Conservation (phyloP, 768 basidiomycete species). For the Leccinum subtestaceum region DNA sequence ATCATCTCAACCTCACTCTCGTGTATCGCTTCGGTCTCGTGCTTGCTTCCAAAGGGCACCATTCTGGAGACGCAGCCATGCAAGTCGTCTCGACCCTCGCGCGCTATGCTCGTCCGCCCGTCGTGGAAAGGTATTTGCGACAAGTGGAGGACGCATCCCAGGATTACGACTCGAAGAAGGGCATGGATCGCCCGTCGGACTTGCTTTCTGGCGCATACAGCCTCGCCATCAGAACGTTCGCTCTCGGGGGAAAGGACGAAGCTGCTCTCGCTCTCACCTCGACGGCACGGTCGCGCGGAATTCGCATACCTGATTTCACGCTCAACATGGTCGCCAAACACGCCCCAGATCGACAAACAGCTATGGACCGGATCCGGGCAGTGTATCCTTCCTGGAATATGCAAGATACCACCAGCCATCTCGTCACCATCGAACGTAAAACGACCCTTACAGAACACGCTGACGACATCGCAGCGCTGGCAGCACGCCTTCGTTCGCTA, state of each 20-base stretch:
- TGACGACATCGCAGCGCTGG: conserved; percentile 11
- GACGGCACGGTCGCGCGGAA: conserved; percentile 25
- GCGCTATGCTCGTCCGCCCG: no score
- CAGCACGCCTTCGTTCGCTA: conserved; percentile 24
- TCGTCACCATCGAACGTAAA: no score
- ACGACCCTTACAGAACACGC: no score
- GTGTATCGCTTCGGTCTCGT: conserved; percentile 26
- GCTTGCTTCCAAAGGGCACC: conserved; percentile 48
- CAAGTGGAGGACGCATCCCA: no score
- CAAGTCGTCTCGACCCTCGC: no score
- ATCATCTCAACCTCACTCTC: conserved; percentile 34
- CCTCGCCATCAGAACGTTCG: conserved; percentile 42
- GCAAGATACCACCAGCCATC: no score
- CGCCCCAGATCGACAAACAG: neutral
- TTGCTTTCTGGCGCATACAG: conserved; percentile 28
- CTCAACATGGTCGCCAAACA: conserved; percentile 34
- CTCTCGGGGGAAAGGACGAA: conserved; percentile 35
- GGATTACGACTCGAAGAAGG: no score
- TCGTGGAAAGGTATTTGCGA: no score
- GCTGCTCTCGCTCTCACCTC: conserved; percentile 49
- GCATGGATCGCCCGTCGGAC: neutral
- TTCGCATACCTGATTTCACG: conserved; percentile 36
- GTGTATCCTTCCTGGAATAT: neutral
- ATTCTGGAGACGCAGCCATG: neutral
- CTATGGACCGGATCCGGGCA: neutral